phyloP scores from a whole-genome alignment of 192 early-diverging fungal genomes.

The Coemansia sp. region DNA sequence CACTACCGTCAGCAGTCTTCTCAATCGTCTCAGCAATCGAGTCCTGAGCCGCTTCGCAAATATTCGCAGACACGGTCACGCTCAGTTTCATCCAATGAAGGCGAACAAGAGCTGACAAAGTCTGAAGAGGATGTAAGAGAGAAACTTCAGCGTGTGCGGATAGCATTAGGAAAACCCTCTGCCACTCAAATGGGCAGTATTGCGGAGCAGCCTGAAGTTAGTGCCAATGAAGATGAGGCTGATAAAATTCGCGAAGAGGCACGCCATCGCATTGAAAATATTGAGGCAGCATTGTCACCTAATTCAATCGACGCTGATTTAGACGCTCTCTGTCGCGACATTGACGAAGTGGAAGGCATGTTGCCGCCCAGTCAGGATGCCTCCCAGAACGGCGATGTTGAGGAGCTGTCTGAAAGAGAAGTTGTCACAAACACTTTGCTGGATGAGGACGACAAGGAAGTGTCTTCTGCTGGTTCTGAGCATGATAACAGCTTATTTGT shows the following conservation, averaged over 20 bases:
- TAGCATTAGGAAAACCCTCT: slow-evolving; percentile 15
- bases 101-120: slow-evolving; percentile 25
- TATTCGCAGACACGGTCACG: slow-evolving; percentile 10
- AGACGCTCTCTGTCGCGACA: slow-evolving; percentile 27
- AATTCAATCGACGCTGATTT: slow-evolving; percentile 23
- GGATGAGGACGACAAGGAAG: neutral
- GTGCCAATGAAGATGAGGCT: neutral
- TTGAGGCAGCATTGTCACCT: slow-evolving; percentile 17
- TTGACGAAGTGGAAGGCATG: slow-evolving; percentile 38
- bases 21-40: slow-evolving; percentile 25
- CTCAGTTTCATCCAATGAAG: slow-evolving; percentile 26
- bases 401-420: neutral
- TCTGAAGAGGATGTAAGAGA: slow-evolving; percentile 46
- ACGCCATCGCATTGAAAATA: slow-evolving; percentile 13
- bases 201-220: slow-evolving; percentile 13
- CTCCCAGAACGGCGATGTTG: slow-evolving; percentile 7
- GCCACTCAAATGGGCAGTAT: slow-evolving; percentile 5
- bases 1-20: slow-evolving; percentile 8
- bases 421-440: neutral
- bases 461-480: neutral
- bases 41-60: slow-evolving; percentile 19
- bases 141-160: slow-evolving; percentile 36
- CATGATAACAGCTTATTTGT: slow-evolving; percentile 7
- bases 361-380: slow-evolving; percentile 24
- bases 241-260: slow-evolving; percentile 12